Conservation (phyloP, 208 protist species). For the Leishmania major region DNA sequence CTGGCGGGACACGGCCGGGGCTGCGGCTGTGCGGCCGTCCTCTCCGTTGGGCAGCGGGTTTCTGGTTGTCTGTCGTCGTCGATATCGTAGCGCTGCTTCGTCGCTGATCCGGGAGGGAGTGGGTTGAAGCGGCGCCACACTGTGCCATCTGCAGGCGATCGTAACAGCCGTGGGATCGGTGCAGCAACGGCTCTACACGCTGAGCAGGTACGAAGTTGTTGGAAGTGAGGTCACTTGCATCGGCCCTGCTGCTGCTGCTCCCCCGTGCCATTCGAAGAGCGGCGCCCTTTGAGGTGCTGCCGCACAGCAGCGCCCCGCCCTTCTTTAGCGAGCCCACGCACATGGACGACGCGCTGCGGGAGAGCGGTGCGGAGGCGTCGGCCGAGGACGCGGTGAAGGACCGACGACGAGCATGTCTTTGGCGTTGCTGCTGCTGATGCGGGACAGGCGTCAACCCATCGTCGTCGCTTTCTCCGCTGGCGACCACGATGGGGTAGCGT, state of each 20-base stretch:
- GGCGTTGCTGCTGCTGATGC: not conserved
- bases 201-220: not conserved
- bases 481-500: constrained; percentile 28
- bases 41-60: not conserved
- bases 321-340: constrained; percentile 8
- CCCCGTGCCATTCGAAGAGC: not conserved
- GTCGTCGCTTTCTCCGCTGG: constrained; percentile 1
- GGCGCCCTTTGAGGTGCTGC: not conserved
- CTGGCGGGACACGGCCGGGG: not conserved
- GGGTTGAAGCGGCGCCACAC: not conserved
- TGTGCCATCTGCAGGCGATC: not conserved
- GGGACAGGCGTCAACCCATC: not conserved
- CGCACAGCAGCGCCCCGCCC: constrained; percentile 5
- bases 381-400: not conserved
- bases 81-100: not conserved
- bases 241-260: not conserved
- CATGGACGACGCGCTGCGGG: constrained; percentile 3
- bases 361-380: not conserved
- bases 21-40: not conserved
- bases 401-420: not conserved
- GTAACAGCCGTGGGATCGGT: not conserved
- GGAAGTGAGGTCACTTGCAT: not conserved
- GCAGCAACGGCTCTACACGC: not conserved
- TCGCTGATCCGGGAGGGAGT: not conserved
- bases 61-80: not conserved